phyloP scores from a whole-genome alignment of 441 rosid species.

The Populus hybrid region DNA sequence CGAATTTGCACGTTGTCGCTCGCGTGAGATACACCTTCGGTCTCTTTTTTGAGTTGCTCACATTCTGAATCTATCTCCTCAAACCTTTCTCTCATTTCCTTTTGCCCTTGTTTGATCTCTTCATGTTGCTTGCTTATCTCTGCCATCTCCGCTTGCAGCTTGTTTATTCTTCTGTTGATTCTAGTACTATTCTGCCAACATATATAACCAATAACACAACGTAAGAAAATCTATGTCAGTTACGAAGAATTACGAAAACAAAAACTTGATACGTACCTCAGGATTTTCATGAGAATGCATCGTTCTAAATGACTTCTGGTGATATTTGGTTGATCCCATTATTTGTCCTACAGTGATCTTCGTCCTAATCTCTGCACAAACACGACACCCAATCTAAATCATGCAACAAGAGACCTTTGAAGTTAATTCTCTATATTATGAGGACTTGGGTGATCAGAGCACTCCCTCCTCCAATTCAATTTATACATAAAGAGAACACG shows the following conservation, averaged over 20 bases:
- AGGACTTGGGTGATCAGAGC: neutral
- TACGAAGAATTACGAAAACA: neutral
- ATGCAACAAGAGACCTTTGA: neutral
- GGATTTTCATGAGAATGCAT: neutral
- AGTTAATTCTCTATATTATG: neutral
- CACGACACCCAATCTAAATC: neutral
- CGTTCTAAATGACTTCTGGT: neutral
- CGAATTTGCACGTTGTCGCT: neutral
- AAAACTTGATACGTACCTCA: neutral
- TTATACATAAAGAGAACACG: no score
- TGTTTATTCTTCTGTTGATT: no score
- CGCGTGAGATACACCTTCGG: neutral
- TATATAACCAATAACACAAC: neutral
- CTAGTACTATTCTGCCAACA: neutral
- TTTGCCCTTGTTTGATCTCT: neutral
- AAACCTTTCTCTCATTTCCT: no score
- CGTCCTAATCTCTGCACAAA: neutral
- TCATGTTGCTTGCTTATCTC: neutral
- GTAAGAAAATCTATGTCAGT: neutral
- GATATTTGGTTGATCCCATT: neutral
- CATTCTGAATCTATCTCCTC: neutral
- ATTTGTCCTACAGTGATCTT: neutral
- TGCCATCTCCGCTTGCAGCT: neutral
- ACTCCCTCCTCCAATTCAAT: neutral
- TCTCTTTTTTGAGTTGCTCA: neutral